Percentiles rank a stretch among this genome's conserved stretches.
Conservation (phyloP, 495 filamentous ascomycete species). For the Xylaria acuta region DNA sequence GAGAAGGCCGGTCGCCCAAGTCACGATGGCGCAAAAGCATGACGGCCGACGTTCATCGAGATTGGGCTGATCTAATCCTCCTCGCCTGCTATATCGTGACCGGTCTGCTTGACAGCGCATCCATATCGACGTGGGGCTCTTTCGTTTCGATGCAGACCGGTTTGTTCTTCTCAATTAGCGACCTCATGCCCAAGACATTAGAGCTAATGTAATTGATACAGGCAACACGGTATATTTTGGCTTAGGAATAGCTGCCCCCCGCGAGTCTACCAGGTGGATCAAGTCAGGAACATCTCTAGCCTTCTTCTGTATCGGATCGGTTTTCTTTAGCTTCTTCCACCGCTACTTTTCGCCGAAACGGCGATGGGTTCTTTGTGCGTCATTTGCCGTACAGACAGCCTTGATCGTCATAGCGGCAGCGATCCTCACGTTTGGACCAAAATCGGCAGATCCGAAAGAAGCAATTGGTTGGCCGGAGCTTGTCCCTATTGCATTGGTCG, state of each 20-base stretch:
- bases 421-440: constrained; percentile 57
- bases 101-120: constrained; percentile 73
- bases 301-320: constrained; percentile 71
- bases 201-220: constrained; percentile 28
- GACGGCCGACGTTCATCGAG: constrained; percentile 55
- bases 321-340: constrained; percentile 69
- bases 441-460: constrained; percentile 46
- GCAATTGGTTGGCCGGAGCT: constrained; percentile 62
- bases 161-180: constrained; percentile 27
- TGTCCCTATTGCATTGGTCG: constrained; percentile 66
- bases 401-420: constrained; percentile 63
- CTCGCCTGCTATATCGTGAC: constrained; percentile 75
- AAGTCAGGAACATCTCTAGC: constrained; percentile 68
- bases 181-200: not conserved
- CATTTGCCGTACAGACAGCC: constrained; percentile 62
- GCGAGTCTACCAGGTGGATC: constrained; percentile 64
- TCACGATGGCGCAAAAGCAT: constrained; percentile 49
- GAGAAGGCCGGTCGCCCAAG: constrained; percentile 25
- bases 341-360: constrained; percentile 58
- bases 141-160: constrained; percentile 85
- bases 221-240: constrained; percentile 78
- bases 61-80: constrained; percentile 66
- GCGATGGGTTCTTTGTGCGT: constrained; percentile 67
- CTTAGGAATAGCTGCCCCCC: constrained; percentile 65
- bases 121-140: constrained; percentile 74